phyloP scores from a whole-genome alignment of 345 rosid genomes.

The Aegle marmelos region DNA sequence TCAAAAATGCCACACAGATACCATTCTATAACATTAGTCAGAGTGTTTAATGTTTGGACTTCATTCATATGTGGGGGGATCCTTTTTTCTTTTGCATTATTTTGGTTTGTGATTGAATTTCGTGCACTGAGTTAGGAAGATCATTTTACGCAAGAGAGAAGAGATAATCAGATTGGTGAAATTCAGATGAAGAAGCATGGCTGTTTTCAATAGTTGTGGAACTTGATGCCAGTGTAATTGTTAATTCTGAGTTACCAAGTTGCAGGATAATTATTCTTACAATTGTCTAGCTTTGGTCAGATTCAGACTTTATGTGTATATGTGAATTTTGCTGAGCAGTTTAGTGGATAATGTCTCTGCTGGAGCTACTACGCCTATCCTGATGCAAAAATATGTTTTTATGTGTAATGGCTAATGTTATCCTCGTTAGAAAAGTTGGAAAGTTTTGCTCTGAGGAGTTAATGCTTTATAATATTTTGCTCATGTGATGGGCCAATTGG shows the following conservation, averaged over 20 bases:
- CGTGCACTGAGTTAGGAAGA: not conserved
- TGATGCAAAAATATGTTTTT: not conserved
- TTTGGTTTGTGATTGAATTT: not conserved
- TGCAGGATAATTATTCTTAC: not conserved
- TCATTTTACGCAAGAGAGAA: not conserved
- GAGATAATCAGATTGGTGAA: not conserved
- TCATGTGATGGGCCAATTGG: not conserved
- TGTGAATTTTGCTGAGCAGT: not conserved
- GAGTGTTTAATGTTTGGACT: not conserved
- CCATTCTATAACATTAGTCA: not conserved
- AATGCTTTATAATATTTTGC: not conserved
- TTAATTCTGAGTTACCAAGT: not conserved
- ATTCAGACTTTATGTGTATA: not conserved
- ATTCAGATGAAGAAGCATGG: not conserved
- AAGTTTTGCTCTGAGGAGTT: not conserved
- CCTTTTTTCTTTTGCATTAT: not conserved
- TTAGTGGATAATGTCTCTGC: not conserved
- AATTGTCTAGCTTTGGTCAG: not conserved
- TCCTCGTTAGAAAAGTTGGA: not conserved
- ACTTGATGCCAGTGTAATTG: not conserved
- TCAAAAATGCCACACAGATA: not conserved
- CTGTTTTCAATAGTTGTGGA: not conserved
- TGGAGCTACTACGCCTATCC: not conserved
- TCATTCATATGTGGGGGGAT: not conserved
- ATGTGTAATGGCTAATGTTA: not conserved